Percentiles rank a stretch among this genome's conserved stretches.
These are phyloP conservation scores for Phialocephala subalpina DNA, from an alignment of 2,329 filamentous ascomycete species.

Conservation along the genomic window DNA sequence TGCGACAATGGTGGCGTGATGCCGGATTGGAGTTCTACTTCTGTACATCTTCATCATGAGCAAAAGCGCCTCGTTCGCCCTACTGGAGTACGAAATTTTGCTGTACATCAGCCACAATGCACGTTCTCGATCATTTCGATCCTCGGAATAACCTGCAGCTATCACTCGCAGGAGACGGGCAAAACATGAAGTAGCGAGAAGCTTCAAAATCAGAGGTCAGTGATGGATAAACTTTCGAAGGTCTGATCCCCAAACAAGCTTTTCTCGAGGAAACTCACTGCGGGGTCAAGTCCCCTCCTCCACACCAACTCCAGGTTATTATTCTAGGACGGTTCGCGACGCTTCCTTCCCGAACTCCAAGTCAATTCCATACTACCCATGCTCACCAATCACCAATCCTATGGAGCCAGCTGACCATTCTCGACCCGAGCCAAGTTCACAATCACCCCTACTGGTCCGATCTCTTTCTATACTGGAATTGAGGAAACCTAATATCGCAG, in stretches of 20 bases:
- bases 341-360: background rate
- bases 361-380: background rate
- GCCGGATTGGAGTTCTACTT: background rate
- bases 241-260: background rate
- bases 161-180: constrained; percentile 8
- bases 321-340: background rate
- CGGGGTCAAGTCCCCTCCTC: background rate
- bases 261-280: background rate
- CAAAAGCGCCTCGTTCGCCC: background rate
- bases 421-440: background rate
- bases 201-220: background rate
- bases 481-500: background rate
- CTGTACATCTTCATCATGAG: background rate
- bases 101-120: background rate
- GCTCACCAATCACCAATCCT: constrained; percentile 4
- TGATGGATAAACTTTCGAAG: background rate
- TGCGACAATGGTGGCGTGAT: constrained; percentile 7
- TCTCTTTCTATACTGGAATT: background rate
- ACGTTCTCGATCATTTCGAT: background rate
- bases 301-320: background rate
- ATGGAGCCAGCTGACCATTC: constrained; percentile 9
- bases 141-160: background rate
- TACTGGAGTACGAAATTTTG: background rate
- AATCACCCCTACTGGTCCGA: constrained; percentile 6
- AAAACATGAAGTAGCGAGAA: background rate